Conservation (phyloP, 495 filamentous ascomycete genomes). For the Glonium stellatum region DNA sequence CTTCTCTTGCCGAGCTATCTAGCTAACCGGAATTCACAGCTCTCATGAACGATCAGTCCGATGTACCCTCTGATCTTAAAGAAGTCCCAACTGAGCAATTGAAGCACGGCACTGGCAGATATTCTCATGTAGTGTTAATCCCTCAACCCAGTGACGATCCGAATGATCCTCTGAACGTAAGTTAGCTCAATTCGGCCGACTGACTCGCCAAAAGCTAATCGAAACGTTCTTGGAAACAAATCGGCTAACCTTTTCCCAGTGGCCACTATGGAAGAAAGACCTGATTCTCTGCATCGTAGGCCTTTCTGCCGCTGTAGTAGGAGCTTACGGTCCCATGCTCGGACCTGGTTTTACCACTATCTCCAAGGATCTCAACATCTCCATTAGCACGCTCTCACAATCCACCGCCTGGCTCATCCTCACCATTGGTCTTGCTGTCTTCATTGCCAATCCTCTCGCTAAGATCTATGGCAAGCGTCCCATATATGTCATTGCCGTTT, state of each 20-base stretch:
- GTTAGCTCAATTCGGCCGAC: too few species aligned
- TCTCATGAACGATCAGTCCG: constrained; percentile 11
- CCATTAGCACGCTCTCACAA: constrained; percentile 37
- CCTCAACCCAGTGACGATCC: constrained; percentile 11
- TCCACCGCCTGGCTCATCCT: constrained; percentile 45
- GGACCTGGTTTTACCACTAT: constrained; percentile 39
- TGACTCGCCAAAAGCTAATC: neutral
- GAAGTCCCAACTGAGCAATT: neutral
- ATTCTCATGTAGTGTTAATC: constrained; percentile 6
- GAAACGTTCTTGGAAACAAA: neutral
- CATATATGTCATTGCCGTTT: constrained; percentile 51
- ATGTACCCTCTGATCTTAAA: constrained; percentile 5
- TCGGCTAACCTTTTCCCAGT: constrained; percentile 25
- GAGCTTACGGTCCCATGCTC: constrained; percentile 52
- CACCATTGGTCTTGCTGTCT: constrained; percentile 47
- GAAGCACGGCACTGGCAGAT: constrained; percentile 10
- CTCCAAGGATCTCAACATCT: constrained; percentile 40
- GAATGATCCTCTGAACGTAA: constrained; percentile 6
- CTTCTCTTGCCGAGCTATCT: neutral
- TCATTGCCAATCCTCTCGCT: constrained; percentile 57
- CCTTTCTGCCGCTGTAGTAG: constrained; percentile 48
- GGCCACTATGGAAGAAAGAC: constrained; percentile 50
- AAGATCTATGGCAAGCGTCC: constrained; percentile 60
- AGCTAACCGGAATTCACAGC: neutral
- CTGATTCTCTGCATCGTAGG: constrained; percentile 48